Percentiles rank a stretch among this genome's conserved stretches.
Evolutionary conservation across 2,329 filamentous ascomycete species (phyloP).

Genomic region (Stenocarpella maydis): DNA sequence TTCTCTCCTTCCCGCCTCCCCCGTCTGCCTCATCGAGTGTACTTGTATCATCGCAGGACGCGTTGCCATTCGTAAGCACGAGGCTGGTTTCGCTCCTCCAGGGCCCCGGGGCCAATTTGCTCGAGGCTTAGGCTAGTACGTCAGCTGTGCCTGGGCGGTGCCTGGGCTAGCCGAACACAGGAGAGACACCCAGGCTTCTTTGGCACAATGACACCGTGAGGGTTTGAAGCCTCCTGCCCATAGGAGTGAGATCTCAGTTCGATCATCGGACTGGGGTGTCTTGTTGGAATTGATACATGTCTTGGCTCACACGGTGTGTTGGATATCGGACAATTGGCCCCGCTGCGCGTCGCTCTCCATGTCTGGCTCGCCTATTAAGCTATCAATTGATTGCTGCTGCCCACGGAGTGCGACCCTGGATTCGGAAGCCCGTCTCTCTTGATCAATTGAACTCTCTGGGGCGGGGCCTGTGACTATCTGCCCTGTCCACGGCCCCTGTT

Average conservation of each 20-base stretch:
- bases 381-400: slow-evolving; percentile 15
- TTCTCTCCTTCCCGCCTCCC: background rate
- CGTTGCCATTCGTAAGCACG: background rate
- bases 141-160: slow-evolving; percentile 9
- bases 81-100: slow-evolving; percentile 2
- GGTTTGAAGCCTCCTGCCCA: slow-evolving; percentile 25
- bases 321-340: slow-evolving; percentile 18
- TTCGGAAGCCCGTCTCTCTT: background rate
- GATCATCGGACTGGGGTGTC: slow-evolving; percentile 4
- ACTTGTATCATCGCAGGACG: background rate
- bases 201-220: slow-evolving; percentile 17
- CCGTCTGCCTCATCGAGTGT: background rate
- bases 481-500: background rate
- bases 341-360: background rate
- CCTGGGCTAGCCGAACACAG: too few species aligned
- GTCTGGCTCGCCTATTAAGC: slow-evolving; percentile 22
- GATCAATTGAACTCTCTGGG: background rate
- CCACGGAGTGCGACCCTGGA: slow-evolving; percentile 16
- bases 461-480: slow-evolving; percentile 11
- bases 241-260: slow-evolving; percentile 17
- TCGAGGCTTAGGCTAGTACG: slow-evolving; percentile 7
- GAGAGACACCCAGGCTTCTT: background rate
- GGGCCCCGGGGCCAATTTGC: slow-evolving; percentile 6
- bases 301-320: slow-evolving; percentile 23
- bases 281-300: slow-evolving; percentile 15